Evolutionary conservation across 768 basidiomycete genomes (phyloP).

Genomic region (Collybiopsis confluens): DNA sequence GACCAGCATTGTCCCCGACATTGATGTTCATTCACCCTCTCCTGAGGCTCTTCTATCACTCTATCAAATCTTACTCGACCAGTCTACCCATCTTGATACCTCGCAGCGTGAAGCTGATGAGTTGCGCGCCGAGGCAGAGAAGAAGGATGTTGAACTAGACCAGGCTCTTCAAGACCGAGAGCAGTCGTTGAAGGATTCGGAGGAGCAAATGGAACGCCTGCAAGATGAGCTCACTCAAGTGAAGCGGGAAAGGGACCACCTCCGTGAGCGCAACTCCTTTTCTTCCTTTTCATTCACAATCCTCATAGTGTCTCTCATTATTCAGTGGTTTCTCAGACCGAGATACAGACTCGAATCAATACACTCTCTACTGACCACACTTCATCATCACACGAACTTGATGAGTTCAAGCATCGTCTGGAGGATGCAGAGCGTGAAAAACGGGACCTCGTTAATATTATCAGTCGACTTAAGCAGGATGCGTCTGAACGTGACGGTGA

Average conservation of each 20-base stretch:
- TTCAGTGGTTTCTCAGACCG: constrained; percentile 40
- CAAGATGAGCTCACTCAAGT: constrained; percentile 53
- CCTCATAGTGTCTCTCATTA: constrained; percentile 17
- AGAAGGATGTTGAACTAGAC: constrained; percentile 80
- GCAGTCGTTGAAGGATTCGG: constrained; percentile 51
- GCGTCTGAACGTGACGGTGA: constrained; percentile 69
- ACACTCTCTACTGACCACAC: constrained; percentile 55
- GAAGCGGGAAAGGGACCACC: constrained; percentile 60
- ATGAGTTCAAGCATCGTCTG: constrained; percentile 51
- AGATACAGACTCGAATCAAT: constrained; percentile 52
- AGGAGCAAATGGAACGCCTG: constrained; percentile 43
- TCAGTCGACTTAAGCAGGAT: constrained; percentile 81
- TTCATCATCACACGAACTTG: constrained; percentile 59
- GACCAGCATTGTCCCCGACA: constrained; percentile 56
- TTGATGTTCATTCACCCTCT: constrained; percentile 49
- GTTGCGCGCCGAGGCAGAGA: constrained; percentile 58
- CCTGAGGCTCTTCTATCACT: constrained; percentile 57
- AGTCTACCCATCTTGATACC: constrained; percentile 51
- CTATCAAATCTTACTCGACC: constrained; percentile 58
- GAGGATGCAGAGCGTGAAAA: constrained; percentile 88
- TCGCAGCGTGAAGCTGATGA: constrained; percentile 67
- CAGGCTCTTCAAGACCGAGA: constrained; percentile 81
- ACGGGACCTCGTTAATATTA: constrained; percentile 78
- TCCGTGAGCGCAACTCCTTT: constrained; percentile 42
- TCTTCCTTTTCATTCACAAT: constrained; percentile 1